phyloP scores from a whole-genome alignment of 768 basidiomycete genomes.

The Roridomyces roridus region DNA sequence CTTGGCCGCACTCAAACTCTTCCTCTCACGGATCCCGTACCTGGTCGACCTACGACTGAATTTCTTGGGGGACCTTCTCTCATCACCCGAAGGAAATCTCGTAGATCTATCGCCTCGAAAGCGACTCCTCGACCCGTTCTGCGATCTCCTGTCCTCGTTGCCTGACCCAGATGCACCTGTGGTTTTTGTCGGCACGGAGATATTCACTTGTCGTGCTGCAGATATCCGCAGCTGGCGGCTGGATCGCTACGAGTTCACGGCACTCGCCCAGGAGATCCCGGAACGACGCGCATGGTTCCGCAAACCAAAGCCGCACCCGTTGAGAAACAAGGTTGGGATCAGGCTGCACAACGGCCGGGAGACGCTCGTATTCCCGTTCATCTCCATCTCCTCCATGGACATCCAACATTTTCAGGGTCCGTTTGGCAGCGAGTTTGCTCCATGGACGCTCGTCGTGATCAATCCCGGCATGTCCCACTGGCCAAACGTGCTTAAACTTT shows the following conservation, averaged over 20 bases:
- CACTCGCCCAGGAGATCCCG: background rate
- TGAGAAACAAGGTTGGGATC: slow-evolving; percentile 7
- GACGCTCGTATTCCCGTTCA: slow-evolving; percentile 13
- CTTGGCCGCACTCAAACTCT: background rate
- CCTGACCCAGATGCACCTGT: slow-evolving; percentile 11
- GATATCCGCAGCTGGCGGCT: slow-evolving; percentile 18
- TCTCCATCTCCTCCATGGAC: slow-evolving; percentile 20
- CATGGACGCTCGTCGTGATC: slow-evolving; percentile 17
- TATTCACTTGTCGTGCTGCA: slow-evolving; percentile 16
- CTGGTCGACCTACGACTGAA: slow-evolving; percentile 7
- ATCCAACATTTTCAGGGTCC: slow-evolving; percentile 8
- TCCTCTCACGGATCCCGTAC: background rate
- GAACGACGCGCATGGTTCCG: background rate
- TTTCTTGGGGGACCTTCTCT: slow-evolving; percentile 20
- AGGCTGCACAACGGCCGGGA: slow-evolving; percentile 17
- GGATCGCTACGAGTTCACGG: slow-evolving; percentile 17
- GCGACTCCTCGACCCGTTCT: slow-evolving; percentile 16
- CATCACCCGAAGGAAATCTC: slow-evolving; percentile 17
- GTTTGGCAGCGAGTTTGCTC: background rate
- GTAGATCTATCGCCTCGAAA: slow-evolving; percentile 13
- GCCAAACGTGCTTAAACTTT: slow-evolving; percentile 11
- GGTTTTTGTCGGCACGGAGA: slow-evolving; percentile 20
- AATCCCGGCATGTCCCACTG: slow-evolving; percentile 8
- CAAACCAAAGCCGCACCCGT: background rate
- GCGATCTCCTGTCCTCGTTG: slow-evolving; percentile 18